Conservation (phyloP, 2,329 filamentous ascomycete genomes). For the Trichoderma atrobrunneum region DNA sequence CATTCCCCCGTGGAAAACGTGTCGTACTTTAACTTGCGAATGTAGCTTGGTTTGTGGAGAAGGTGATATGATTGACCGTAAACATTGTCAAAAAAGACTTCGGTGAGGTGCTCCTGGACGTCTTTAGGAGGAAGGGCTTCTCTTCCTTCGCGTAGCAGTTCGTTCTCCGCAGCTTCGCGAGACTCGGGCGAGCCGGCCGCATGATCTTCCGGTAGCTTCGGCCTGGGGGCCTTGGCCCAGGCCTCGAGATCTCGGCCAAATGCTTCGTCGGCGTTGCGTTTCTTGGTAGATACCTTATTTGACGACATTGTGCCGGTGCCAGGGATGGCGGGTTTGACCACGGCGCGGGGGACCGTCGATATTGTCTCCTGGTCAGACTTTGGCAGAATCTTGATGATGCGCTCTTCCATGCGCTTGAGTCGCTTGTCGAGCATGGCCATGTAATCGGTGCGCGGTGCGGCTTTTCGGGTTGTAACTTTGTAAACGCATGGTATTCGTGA, state of each 20-base stretch:
- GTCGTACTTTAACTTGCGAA: constrained; percentile 72
- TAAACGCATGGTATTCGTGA: constrained; percentile 95
- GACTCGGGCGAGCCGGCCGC: constrained; percentile 51
- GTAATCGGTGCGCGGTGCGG: constrained; percentile 91
- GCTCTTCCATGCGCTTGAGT: constrained; percentile 94
- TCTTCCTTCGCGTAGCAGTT: constrained; percentile 74
- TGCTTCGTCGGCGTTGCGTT: constrained; percentile 81
- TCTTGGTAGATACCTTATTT: constrained; percentile 59
- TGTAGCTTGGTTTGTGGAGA: constrained; percentile 95
- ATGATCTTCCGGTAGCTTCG: constrained; percentile 45
- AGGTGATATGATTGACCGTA: constrained; percentile 95
- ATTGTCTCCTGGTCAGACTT: constrained; percentile 74
- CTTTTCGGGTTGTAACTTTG: constrained; percentile 92
- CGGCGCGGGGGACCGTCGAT: constrained; percentile 68
- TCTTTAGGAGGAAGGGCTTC: constrained; percentile 82
- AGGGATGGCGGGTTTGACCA: constrained; percentile 76
- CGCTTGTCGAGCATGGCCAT: constrained; percentile 99
- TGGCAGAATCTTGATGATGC: constrained; percentile 92
- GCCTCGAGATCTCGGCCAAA: constrained; percentile 78
- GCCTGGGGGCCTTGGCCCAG: constrained; percentile 67
- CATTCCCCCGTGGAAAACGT: background rate
- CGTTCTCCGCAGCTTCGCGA: constrained; percentile 70
- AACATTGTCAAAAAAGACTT: constrained; percentile 92
- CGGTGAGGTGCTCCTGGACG: constrained; percentile 87
- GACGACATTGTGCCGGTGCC: constrained; percentile 43